Evolutionary conservation across 2,329 filamentous ascomycete genomes (phyloP).

Genomic region (Magnaporthiopsis poae): DNA sequence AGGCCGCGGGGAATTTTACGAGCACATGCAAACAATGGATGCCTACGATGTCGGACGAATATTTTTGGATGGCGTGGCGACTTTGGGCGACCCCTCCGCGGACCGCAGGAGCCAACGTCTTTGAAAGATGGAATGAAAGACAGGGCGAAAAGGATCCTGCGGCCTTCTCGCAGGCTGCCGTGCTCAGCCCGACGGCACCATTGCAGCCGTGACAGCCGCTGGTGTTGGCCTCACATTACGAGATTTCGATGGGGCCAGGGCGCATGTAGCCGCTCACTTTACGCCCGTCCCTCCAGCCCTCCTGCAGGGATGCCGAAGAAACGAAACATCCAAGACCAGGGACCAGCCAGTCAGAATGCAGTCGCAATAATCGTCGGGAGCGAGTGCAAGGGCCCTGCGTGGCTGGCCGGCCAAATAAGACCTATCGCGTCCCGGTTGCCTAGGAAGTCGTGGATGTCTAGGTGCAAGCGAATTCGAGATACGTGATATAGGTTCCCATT

Average conservation of each 20-base stretch:
- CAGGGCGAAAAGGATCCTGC: neutral
- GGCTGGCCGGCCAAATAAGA: neutral
- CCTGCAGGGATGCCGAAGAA: neutral
- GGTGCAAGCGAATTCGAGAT: neutral
- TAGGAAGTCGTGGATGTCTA: neutral
- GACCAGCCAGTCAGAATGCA: neutral
- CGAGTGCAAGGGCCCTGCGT: neutral
- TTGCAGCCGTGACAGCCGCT: neutral
- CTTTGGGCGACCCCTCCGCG: too few relatives aligned
- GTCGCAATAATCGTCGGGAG: neutral
- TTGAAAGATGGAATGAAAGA: neutral
- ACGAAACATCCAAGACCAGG: neutral
- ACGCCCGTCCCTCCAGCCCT: neutral
- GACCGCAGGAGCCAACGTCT: neutral
- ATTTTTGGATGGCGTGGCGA: neutral
- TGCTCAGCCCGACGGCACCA: neutral
- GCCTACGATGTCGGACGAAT: neutral
- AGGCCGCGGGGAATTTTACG: neutral
- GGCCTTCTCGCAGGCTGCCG: too few relatives aligned
- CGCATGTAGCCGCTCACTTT: too few relatives aligned
- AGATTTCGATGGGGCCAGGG: neutral
- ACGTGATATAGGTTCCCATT: neutral
- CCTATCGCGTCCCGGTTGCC: neutral
- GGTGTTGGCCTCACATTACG: neutral
- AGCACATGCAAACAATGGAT: neutral